A percentile compares a stretch with the other conserved stretches of the same genome.
These are phyloP conservation scores for Alternaria tenuissima DNA, from an alignment of 2,329 filamentous ascomycete genomes.

Conservation along the genomic window DNA sequence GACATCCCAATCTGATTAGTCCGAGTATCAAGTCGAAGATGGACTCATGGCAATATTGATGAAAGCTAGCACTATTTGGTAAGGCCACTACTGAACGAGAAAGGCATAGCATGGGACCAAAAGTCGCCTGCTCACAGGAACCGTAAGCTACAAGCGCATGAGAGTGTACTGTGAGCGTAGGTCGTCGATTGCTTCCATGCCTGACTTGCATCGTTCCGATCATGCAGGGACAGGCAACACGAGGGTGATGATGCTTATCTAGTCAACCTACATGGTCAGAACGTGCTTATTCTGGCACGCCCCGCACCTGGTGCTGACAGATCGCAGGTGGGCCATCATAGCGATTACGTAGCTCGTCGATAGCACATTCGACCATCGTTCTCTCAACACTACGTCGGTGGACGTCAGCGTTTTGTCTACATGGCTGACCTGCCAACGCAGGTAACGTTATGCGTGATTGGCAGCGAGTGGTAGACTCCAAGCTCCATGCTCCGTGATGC, in stretches of 20 bases:
- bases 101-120: not conserved
- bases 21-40: not conserved
- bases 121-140: not conserved
- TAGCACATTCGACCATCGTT: not conserved
- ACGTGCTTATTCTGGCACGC: not conserved
- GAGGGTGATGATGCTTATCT: not conserved
- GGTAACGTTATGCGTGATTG: not conserved
- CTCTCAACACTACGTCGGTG: not conserved
- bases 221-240: not conserved
- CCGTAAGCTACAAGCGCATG: not conserved
- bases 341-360: not conserved
- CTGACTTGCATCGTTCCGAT: not conserved
- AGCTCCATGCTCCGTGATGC: not conserved
- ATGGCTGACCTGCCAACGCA: not conserved
- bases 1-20: not conserved
- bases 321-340: not conserved
- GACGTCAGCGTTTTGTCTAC: not conserved
- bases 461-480: not conserved
- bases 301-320: not conserved
- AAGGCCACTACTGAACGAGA: not conserved
- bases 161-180: not conserved
- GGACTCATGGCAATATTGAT: not conserved
- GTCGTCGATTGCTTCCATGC: not conserved
- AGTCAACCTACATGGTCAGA: not conserved
- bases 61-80: not conserved